Evolutionary conservation across 306 rosid species (phyloP).

Genomic region (Carpinus viminea): DNA sequence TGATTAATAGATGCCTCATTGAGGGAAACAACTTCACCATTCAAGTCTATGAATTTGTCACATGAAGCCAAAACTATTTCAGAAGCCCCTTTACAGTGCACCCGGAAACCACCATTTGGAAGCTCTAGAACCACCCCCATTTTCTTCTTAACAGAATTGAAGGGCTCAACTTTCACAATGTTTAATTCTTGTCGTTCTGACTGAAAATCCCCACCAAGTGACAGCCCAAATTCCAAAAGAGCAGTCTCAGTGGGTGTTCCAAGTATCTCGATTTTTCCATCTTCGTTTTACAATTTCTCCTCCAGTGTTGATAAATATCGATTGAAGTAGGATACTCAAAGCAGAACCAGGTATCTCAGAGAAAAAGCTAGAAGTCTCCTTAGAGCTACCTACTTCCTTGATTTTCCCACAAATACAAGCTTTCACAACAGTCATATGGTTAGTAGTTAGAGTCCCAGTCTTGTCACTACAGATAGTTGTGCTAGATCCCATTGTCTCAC

Average conservation of each 20-base stretch:
- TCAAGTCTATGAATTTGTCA: constrained; percentile 59
- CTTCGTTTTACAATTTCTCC: constrained; percentile 88
- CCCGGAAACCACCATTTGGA: constrained; percentile 72
- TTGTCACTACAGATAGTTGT: constrained; percentile 97
- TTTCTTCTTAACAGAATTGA: constrained; percentile 81
- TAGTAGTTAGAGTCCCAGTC: constrained; percentile 95
- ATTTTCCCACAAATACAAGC: constrained; percentile 73
- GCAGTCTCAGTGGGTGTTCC: constrained; percentile 97
- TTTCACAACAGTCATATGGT: constrained; percentile 96
- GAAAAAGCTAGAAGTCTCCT: constrained; percentile 44
- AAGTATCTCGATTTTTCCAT: constrained; percentile 64
- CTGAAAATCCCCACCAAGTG: constrained; percentile 75
- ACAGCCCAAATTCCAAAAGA: constrained; percentile 76
- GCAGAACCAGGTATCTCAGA: constrained; percentile 69
- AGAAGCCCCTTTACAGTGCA: constrained; percentile 91
- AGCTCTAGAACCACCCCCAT: constrained; percentile 83
- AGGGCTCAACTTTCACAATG: constrained; percentile 86
- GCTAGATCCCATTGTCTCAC: constrained; percentile 99
- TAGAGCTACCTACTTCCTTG: constrained; percentile 56
- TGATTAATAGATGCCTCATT: constrained; percentile 48
- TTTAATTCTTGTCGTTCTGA: constrained; percentile 55
- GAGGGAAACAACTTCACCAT: constrained; percentile 66
- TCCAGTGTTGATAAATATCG: constrained; percentile 90
- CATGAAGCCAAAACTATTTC: constrained; percentile 83
- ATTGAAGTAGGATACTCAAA: constrained; percentile 66